Evolutionary conservation across 768 basidiomycete genomes (phyloP).

Genomic region (Termitomyces sp.): DNA sequence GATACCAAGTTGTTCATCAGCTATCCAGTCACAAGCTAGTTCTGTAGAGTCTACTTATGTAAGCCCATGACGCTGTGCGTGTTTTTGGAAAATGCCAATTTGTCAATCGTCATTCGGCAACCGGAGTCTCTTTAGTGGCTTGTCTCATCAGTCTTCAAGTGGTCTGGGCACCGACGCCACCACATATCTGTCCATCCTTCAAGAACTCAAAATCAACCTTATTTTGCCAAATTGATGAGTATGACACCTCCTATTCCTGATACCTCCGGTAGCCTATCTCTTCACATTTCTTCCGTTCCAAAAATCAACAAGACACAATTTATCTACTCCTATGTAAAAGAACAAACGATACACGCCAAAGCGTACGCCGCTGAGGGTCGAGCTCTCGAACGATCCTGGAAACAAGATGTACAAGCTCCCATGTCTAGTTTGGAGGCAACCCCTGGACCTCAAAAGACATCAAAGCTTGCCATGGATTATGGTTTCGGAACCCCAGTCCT

Average conservation of each 20-base stretch:
- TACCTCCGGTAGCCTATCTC: slow-evolving; percentile 4
- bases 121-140: neutral
- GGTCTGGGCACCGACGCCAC: neutral
- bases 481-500: slow-evolving; percentile 55
- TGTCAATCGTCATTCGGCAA: neutral
- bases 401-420: neutral
- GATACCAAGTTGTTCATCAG: neutral
- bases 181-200: neutral
- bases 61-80: neutral
- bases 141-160: neutral
- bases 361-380: slow-evolving; percentile 39
- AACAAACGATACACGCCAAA: slow-evolving; percentile 41
- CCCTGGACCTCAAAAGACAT: neutral
- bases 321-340: slow-evolving; percentile 43
- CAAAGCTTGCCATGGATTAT: slow-evolving; percentile 13
- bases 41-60: neutral
- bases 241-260: neutral
- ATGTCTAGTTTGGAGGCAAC: neutral
- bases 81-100: neutral
- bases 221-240: neutral
- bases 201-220: neutral
- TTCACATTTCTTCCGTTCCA: slow-evolving; percentile 25
- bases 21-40: too few species aligned
- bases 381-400: slow-evolving; percentile 26
- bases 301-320: slow-evolving; percentile 35